phyloP scores from a whole-genome alignment of 305 asterid genomes.

The Ilex paraguariensis region DNA sequence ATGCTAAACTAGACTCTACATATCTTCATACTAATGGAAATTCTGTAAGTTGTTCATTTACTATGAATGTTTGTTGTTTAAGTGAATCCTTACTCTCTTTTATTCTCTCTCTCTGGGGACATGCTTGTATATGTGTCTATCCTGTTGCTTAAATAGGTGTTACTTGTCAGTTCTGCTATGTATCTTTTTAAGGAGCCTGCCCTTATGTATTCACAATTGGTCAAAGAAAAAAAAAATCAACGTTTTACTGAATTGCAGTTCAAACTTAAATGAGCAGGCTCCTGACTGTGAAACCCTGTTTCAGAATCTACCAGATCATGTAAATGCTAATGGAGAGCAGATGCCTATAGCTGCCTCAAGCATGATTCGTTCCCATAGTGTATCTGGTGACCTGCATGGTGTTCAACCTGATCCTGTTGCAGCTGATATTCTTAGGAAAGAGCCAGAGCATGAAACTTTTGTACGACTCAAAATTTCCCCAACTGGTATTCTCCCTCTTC shows the following conservation, averaged over 20 bases:
- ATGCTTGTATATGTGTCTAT: too few species aligned
- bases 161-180: too few species aligned
- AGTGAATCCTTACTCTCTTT: not conserved
- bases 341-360: slow-evolving; percentile 57
- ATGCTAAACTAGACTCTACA: slow-evolving; percentile 41
- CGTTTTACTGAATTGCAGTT: not conserved
- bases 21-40: slow-evolving; percentile 73
- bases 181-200: too few species aligned
- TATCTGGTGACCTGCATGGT: slow-evolving; percentile 93
- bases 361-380: slow-evolving; percentile 94
- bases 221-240: not conserved
- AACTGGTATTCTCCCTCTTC: slow-evolving; percentile 43
- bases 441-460: slow-evolving; percentile 96
- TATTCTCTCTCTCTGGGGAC: not conserved
- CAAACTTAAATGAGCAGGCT: slow-evolving; percentile 23
- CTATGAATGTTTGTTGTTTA: not conserved
- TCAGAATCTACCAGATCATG: slow-evolving; percentile 53
- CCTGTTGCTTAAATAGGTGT: too few species aligned
- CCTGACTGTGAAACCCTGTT: slow-evolving; percentile 34
- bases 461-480: slow-evolving; percentile 89
- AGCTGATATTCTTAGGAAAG: slow-evolving; percentile 94
- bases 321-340: slow-evolving; percentile 58
- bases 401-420: slow-evolving; percentile 98
- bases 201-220: too few species aligned
- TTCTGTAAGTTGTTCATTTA: slow-evolving; percentile 40